Conservation (phyloP, 768 basidiomycete species). For the Termitomyces sp. region DNA sequence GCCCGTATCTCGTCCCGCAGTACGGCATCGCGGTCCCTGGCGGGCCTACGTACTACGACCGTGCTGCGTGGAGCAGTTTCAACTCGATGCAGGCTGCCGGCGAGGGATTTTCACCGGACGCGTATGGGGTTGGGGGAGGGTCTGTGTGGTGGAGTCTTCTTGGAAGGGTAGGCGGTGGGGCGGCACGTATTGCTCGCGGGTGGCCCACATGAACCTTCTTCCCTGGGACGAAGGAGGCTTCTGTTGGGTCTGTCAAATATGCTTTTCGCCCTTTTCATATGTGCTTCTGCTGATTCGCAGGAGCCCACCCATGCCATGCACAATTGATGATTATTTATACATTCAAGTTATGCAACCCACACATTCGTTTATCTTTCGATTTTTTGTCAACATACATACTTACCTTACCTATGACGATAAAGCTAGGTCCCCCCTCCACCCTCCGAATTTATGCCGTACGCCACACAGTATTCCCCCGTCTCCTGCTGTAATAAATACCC, state of each 20-base stretch:
- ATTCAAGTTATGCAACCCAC: conserved; percentile 10
- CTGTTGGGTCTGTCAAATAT: conserved; percentile 6
- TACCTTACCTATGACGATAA: conserved; percentile 6
- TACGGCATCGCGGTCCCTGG: conserved; percentile 44
- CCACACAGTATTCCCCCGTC: not conserved
- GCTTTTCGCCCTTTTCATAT: not conserved
- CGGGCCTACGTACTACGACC: conserved; percentile 70
- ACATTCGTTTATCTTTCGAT: conserved; percentile 3
- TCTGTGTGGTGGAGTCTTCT: conserved; percentile 70
- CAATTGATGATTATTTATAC: not conserved
- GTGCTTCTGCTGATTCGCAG: not conserved
- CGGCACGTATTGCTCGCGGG: conserved; percentile 68
- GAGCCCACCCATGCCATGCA: not conserved
- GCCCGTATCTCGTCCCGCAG: conserved; percentile 55
- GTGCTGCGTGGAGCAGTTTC: conserved; percentile 74
- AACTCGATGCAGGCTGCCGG: conserved; percentile 66
- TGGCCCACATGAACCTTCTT: conserved; percentile 56
- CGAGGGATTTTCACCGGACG: conserved; percentile 60
- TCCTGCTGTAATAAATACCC: not conserved
- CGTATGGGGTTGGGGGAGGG: conserved; percentile 30
- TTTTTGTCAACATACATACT: conserved; percentile 6
- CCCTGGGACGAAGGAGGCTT: not conserved
- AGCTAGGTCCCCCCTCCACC: conserved; percentile 2
- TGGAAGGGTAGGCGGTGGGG: conserved; percentile 68
- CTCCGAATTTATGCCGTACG: no score